Evolutionary conservation across 345 rosid species (phyloP).

Genomic region (Pugionium dolabratum): DNA sequence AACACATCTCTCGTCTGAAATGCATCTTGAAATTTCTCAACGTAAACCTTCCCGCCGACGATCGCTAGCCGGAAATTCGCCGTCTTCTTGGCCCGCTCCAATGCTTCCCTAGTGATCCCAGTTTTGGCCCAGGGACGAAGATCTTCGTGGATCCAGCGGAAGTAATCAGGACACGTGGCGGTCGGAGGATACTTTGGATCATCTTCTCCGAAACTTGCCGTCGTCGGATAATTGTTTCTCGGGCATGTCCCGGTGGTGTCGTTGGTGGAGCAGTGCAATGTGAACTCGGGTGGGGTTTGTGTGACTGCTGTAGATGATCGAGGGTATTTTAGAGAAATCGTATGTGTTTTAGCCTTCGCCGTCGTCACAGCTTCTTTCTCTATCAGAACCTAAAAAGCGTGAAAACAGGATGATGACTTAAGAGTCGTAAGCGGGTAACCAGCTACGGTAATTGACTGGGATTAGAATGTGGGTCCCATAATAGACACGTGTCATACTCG

Average conservation of each 20-base stretch:
- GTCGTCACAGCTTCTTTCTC: slow-evolving; percentile 24
- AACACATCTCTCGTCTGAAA: slow-evolving; percentile 82
- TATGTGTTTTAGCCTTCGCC: not conserved
- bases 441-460: slow-evolving; percentile 3
- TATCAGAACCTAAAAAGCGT: slow-evolving; percentile 19
- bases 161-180: slow-evolving; percentile 58
- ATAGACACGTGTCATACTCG: not conserved
- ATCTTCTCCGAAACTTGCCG: slow-evolving; percentile 34
- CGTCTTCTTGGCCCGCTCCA: slow-evolving; percentile 54
- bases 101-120: slow-evolving; percentile 63
- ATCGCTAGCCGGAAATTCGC: slow-evolving; percentile 67
- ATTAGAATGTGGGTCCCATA: slow-evolving; percentile 18
- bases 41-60: slow-evolving; percentile 55
- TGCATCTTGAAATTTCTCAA: slow-evolving; percentile 49
- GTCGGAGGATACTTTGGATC: slow-evolving; percentile 17
- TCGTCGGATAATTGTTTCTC: slow-evolving; percentile 40
- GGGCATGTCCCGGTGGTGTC: slow-evolving; percentile 41
- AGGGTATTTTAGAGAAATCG: slow-evolving; percentile 35
- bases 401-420: not conserved
- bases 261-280: slow-evolving; percentile 29
- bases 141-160: slow-evolving; percentile 77
- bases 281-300: slow-evolving; percentile 31
- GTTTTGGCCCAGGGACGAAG: slow-evolving; percentile 58
- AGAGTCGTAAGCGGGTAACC: slow-evolving; percentile 18
- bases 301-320: slow-evolving; percentile 12